These are phyloP conservation scores for Ustilago curta DNA, from an alignment of 1,284 basidiomycete species.

Conservation along the genomic window DNA sequence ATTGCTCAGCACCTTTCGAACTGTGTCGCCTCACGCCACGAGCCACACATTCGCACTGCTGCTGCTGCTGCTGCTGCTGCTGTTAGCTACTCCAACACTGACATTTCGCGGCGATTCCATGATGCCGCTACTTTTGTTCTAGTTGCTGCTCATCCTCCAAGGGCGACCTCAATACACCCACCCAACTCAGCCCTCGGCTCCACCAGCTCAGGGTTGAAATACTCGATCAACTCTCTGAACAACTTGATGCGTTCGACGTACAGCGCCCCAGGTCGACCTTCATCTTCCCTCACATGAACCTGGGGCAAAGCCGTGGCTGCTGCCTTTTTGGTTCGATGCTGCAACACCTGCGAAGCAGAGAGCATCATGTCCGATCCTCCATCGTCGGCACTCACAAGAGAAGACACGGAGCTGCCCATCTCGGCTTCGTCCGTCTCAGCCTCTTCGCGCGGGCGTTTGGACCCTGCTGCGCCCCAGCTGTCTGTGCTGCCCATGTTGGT, in stretches of 20 bases:
- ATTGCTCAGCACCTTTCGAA: neutral
- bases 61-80: too few species aligned
- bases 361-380: slow-evolving; percentile 45
- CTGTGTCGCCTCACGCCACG: neutral
- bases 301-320: slow-evolving; percentile 9
- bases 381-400: slow-evolving; percentile 44
- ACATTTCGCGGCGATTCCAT: neutral
- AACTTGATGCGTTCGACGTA: slow-evolving; percentile 58
- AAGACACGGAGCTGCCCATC: slow-evolving; percentile 39
- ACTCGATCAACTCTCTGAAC: slow-evolving; percentile 63
- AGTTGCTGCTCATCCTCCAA: slow-evolving; percentile 19
- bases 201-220: slow-evolving; percentile 59
- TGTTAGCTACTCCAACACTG: neutral
- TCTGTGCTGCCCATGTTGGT: slow-evolving; percentile 5
- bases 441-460: slow-evolving; percentile 36
- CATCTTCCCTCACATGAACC: slow-evolving; percentile 32
- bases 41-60: too few species aligned
- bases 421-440: slow-evolving; percentile 46
- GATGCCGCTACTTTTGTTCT: neutral
- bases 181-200: slow-evolving; percentile 66
- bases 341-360: slow-evolving; percentile 41
- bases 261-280: slow-evolving; percentile 29
- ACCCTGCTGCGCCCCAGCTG: slow-evolving; percentile 28
- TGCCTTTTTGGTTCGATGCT: slow-evolving; percentile 25
- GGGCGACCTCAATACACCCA: slow-evolving; percentile 53